Evolutionary conservation across 306 rosid species (phyloP), one percentile per base, ranked within the genome.

Genomic region (Bauhinia variegata): DNA sequence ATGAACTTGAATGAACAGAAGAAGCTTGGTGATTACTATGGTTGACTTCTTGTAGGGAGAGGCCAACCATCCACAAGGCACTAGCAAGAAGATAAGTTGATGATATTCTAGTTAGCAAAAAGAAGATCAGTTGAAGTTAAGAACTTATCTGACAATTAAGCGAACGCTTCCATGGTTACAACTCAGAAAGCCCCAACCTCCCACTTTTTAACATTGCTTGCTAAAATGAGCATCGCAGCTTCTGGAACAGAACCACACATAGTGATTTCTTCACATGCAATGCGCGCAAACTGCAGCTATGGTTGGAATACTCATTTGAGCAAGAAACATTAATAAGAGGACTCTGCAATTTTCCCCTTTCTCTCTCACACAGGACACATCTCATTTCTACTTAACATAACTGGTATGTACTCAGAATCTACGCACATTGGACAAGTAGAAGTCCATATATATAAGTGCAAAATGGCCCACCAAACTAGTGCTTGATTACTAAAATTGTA

Each of bases 241-340:
- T 2, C 47, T 10, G 13, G 10, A 14, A 41, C 47, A 41, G 41
- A 11, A 41, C 12, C 3, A 2, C 47, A 41, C 47, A 8, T 41
- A 14, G 4, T 9, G 11, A 9, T 4, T 9, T 2, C 47, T 41
- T 41, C 1, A 3, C 11, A 11, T 41, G 47, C 1, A 41, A n/a
- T n/a, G n/a, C n/a, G n/a, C 0, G 47, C 12, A 11, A 11, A 41
- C 42, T 63, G 64, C 41, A 59, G 33, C 30, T 71, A 50, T 48
- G 56, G 75, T 50, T 89, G 96, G 96, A 90, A 90, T 90, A 87
- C 96, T 90, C 95, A 91, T 91, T 91, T 88, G 97, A 91, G 97
- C 97, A 91, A 91, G 97, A 91, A 86, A 84, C 60, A 72, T 84
- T 88, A 86, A 54, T 67, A 63, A 70, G 78, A 49, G 79, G 68